These are phyloP conservation scores for Knufia fluminis DNA, from an alignment of 2,329 filamentous ascomycete genomes.

Conservation along the genomic window DNA sequence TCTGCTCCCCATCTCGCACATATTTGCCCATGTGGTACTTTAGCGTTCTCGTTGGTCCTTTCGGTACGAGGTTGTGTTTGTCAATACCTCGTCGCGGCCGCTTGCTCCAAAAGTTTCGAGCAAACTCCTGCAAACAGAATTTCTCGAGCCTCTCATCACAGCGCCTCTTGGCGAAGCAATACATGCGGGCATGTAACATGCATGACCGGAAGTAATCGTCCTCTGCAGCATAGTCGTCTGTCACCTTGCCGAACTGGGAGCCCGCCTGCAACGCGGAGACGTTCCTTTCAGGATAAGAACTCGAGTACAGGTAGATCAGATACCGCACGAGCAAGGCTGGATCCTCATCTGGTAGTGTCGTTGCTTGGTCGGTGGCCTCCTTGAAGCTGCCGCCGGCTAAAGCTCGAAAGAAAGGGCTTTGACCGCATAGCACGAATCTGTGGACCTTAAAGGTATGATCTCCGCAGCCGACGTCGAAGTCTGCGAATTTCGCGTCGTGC, in stretches of 20 bases:
- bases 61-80: neutral
- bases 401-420: neutral
- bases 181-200: neutral
- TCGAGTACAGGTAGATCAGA: neutral
- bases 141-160: conserved; percentile 6
- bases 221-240: neutral
- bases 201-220: neutral
- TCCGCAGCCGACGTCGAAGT: neutral
- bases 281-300: neutral
- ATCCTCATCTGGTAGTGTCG: conserved; percentile 2
- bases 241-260: neutral
- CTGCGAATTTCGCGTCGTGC: neutral
- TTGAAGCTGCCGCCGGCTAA: neutral
- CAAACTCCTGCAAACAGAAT: conserved; percentile 4
- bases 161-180: neutral
- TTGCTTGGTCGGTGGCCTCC: conserved; percentile 1
- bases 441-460: neutral
- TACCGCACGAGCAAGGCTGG: neutral
- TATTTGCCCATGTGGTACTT: conserved; percentile 5
- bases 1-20: neutral
- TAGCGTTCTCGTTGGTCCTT: neutral
- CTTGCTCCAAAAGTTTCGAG: neutral
- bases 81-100: neutral
- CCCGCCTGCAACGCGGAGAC: neutral
- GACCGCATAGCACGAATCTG: conserved; percentile 2